A percentile compares a stretch with the other conserved stretches of the same genome.
These are phyloP conservation scores for Cyberlindnera sargentensis DNA, from an alignment of 805 yeast genomes.

Conservation along the genomic window DNA sequence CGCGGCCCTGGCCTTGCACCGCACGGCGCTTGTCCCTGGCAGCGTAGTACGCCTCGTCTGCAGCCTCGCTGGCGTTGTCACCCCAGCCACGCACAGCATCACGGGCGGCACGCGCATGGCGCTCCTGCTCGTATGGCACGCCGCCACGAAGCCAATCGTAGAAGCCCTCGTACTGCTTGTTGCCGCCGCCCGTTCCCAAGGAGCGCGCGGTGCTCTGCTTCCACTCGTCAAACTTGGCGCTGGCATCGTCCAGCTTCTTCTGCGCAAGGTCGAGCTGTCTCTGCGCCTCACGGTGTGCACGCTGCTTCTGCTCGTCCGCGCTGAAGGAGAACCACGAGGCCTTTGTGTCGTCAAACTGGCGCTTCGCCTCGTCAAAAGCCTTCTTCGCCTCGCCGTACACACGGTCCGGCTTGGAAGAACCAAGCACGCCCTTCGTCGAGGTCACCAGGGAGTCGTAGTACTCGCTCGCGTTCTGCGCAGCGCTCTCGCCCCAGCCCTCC, in stretches of 20 bases:
- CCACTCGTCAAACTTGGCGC: slow-evolving; percentile 13
- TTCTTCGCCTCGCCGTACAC: slow-evolving; percentile 26
- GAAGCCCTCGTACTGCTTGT: slow-evolving; percentile 9
- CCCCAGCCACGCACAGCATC: slow-evolving; percentile 41
- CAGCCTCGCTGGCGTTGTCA: slow-evolving; percentile 34
- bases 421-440: slow-evolving; percentile 4
- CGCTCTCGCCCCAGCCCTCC: slow-evolving; percentile 42
- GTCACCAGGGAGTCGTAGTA: slow-evolving; percentile 18
- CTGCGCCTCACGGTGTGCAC: slow-evolving; percentile 23
- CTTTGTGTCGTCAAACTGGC: slow-evolving; percentile 29
- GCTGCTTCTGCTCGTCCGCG: slow-evolving; percentile 19
- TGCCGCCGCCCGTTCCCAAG: not conserved
- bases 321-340: slow-evolving; percentile 21
- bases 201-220: slow-evolving; percentile 10
- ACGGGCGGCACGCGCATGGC: slow-evolving; percentile 27
- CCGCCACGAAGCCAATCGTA: slow-evolving; percentile 24
- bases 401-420: slow-evolving; percentile 7
- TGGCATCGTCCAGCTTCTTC: slow-evolving; percentile 15
- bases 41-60: slow-evolving; percentile 33
- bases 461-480: slow-evolving; percentile 23
- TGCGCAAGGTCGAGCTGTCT: slow-evolving; percentile 20
- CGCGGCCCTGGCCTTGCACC: slow-evolving; percentile 3
- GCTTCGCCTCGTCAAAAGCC: slow-evolving; percentile 27
- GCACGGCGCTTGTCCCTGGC: slow-evolving; percentile 5
- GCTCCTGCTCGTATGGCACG: slow-evolving; percentile 12